Evolutionary conservation across 495 filamentous ascomycete species (phyloP), one percentile per base, ranked within the genome.

Genomic region (Aspergillus saccharolyticus): DNA sequence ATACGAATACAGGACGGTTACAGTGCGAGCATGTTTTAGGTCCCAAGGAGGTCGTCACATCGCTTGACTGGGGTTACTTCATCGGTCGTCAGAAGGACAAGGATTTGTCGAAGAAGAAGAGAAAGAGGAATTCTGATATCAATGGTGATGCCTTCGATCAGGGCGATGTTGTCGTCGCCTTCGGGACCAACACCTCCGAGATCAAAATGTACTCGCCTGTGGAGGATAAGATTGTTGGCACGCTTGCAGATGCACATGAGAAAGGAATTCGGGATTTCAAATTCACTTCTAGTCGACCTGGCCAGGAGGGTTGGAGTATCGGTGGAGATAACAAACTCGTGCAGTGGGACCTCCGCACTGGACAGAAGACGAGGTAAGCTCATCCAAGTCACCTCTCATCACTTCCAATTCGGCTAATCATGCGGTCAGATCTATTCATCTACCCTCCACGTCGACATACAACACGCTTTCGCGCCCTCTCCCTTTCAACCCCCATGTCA

Each of bases 281-380:
- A 60, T 85, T 85, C 58, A 79, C 74, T 2, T 71, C 77, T 39
- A 70, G 66, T 28, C 63, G 66, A 1, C 58, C 73, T 24, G 66
- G 62, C 53, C 63, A 71, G 56, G 64, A 83, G 54, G 82, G 73
- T 20, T 85, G 82, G 82, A 84, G 82, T 74, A 74, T 82, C 53
- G 82, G 82, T 39, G 75, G 74, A 43, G 82, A 85, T 65, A 81
- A 79, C 56, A 85, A 79, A 61, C 70, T 84, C 43, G 75, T 85
- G 10, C 81, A 83, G 62, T 85, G 82, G 82, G 80, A 85, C 66
- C 62, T 84, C 54, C 68, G 63, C 52, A 78, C 74, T 12, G 74
- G 73, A 56, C 68, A 75, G 63, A 74, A 66, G 49, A 60, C 77
- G 48, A 76, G 72, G 82, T 84, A 71, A 53, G 70, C 28, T 30